Conservation (phyloP, 1,139 yeast genomes). For the Yamadazyma pseudoaaseri region DNA sequence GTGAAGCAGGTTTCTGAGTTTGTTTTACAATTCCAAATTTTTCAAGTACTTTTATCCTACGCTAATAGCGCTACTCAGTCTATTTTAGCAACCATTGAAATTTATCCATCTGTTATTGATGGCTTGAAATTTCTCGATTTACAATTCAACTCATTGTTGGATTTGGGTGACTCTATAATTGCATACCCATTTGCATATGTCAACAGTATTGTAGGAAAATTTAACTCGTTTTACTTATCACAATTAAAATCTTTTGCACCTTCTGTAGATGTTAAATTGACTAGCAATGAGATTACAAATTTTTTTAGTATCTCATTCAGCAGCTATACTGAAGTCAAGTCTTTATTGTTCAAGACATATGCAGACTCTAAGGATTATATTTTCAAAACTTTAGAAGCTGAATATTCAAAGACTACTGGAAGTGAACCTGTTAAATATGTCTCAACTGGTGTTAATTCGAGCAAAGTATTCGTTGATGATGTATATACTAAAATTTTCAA, state of each 20-base stretch:
- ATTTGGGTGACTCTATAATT: constrained; percentile 1
- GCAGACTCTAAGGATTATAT: constrained; percentile 32
- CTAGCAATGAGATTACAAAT: constrained; percentile 25
- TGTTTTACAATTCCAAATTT: constrained; percentile 26
- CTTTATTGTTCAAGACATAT: constrained; percentile 26
- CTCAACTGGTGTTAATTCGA: constrained; percentile 37
- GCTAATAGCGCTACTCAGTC: constrained; percentile 16
- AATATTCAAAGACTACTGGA: constrained; percentile 20
- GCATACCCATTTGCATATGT: constrained; percentile 4
- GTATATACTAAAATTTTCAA: constrained; percentile 38
- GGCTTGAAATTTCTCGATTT: constrained; percentile 27
- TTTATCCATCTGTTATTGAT: constrained; percentile 23
- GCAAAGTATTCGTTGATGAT: constrained; percentile 31
- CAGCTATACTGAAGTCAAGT: constrained; percentile 26
- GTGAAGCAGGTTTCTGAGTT: constrained; percentile 23
- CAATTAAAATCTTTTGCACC: constrained; percentile 37
- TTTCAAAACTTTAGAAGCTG: constrained; percentile 35
- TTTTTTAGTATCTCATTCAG: constrained; percentile 32
- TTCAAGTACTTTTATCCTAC: constrained; percentile 20
- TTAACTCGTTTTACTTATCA: constrained; percentile 26
- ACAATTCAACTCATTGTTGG: constrained; percentile 19
- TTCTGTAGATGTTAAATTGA: constrained; percentile 21
- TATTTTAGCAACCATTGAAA: constrained; percentile 6
- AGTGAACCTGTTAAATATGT: constrained; percentile 24
- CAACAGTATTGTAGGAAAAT: constrained; percentile 13